Conservation (phyloP, 495 filamentous ascomycete species). For the Penicillium angulare region DNA sequence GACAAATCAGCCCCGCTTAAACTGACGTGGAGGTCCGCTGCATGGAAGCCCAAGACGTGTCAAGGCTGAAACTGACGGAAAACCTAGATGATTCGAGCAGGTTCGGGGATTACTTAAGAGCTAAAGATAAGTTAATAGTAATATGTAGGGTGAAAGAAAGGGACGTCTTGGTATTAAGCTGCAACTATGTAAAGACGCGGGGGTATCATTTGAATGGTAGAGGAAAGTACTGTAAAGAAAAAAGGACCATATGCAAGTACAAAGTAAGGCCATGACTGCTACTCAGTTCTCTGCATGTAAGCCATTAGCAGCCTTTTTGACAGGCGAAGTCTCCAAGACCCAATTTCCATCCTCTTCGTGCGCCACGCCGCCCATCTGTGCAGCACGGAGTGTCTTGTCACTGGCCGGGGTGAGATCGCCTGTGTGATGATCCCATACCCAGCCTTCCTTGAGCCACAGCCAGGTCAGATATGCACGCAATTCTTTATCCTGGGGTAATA, state of each 20-base stretch:
- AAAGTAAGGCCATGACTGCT: too few relatives aligned
- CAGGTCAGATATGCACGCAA: constrained; percentile 80
- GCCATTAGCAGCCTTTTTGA: constrained; percentile 33
- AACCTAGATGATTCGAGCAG: not conserved
- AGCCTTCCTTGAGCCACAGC: constrained; percentile 89
- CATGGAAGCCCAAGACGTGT: constrained; percentile 23
- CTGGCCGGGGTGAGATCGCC: constrained; percentile 59
- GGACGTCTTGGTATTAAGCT: too few relatives aligned
- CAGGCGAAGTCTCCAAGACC: constrained; percentile 39
- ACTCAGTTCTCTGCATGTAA: constrained; percentile 12
- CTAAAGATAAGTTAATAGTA: too few relatives aligned
- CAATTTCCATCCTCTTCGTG: constrained; percentile 58
- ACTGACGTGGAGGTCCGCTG: constrained; percentile 18
- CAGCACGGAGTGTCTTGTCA: constrained; percentile 56
- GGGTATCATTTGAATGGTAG: constrained; percentile 6
- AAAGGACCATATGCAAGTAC: too few relatives aligned
- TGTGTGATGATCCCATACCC: constrained; percentile 72
- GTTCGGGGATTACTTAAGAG: too few relatives aligned
- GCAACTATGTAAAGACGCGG: too few relatives aligned
- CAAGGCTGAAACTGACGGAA: not conserved
- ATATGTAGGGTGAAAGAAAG: too few relatives aligned
- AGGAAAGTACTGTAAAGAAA: too few relatives aligned
- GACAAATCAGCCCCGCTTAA: constrained; percentile 14
- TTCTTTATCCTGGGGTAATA: constrained; percentile 85
- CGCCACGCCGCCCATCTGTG: constrained; percentile 57